phyloP scores from a whole-genome alignment of 2,329 filamentous ascomycete species.

The Penicillium sp. region DNA sequence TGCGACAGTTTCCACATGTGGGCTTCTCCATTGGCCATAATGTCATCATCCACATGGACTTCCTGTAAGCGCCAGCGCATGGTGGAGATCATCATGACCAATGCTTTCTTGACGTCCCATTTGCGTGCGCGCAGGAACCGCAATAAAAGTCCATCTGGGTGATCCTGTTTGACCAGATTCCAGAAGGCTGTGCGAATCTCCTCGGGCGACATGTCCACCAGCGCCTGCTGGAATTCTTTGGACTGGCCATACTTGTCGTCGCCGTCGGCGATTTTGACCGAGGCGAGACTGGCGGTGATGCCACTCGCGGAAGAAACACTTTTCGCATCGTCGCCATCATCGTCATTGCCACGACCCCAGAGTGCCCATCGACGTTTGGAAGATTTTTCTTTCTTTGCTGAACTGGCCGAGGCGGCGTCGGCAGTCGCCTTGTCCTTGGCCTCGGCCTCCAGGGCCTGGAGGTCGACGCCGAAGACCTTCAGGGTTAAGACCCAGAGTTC shows the following conservation, averaged over 20 bases:
- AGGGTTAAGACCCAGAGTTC: constrained; percentile 82
- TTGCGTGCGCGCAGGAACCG: constrained; percentile 88
- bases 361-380: constrained; percentile 73
- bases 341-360: constrained; percentile 65
- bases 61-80: constrained; percentile 87
- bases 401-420: constrained; percentile 25
- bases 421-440: constrained; percentile 14
- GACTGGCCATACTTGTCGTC: constrained; percentile 94
- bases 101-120: constrained; percentile 91
- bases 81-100: constrained; percentile 92
- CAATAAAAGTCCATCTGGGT: constrained; percentile 82
- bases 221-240: constrained; percentile 80
- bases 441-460: constrained; percentile 31
- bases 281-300: constrained; percentile 43
- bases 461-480: constrained; percentile 70
- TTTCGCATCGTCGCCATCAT: constrained; percentile 39
- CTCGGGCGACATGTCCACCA: constrained; percentile 77
- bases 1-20: constrained; percentile 65
- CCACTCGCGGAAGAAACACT: constrained; percentile 40
- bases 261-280: constrained; percentile 50
- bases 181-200: constrained; percentile 81
- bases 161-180: constrained; percentile 93
- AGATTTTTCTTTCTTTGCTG: constrained; percentile 62
- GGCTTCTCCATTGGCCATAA: constrained; percentile 77
- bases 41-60: constrained; percentile 85